phyloP scores from a whole-genome alignment of 768 basidiomycete species.

The Lactarius evosmus region DNA sequence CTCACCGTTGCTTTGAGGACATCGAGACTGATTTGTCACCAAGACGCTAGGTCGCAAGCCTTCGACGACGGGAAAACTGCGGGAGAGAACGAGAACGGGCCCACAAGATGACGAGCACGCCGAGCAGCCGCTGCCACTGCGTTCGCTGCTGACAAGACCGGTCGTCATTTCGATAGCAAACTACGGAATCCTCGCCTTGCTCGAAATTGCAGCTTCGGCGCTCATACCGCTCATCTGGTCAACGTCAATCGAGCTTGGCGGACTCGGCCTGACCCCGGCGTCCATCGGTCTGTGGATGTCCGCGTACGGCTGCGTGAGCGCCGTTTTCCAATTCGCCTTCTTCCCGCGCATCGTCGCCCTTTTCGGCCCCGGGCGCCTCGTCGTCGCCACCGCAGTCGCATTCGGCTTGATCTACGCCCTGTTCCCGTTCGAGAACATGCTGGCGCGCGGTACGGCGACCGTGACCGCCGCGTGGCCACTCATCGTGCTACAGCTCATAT shows the following conservation, averaged over 20 bases:
- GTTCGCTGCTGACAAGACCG: neutral
- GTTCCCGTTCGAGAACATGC: constrained; percentile 31
- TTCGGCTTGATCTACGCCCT: constrained; percentile 1
- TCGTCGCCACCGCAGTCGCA: neutral
- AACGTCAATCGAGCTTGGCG: neutral
- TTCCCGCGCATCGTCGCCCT: neutral
- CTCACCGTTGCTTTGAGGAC: neutral
- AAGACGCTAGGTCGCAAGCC: neutral
- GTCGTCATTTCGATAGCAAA: neutral
- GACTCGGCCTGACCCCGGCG: neutral
- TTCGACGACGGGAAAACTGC: neutral
- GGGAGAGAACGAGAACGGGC: neutral
- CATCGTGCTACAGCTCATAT: neutral
- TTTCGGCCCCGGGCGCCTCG: neutral
- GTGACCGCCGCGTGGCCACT: neutral
- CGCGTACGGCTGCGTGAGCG: neutral
- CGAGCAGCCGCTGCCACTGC: neutral
- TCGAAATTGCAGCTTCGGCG: neutral
- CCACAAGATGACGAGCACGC: neutral
- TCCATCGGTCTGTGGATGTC: constrained; percentile 3
- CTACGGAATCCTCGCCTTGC: neutral
- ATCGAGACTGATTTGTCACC: neutral
- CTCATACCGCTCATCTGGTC: neutral
- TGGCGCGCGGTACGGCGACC: neutral
- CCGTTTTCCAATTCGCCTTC: neutral